Evolutionary conservation across 306 rosid species (phyloP).

Genomic region (Dicorynia guianensis): DNA sequence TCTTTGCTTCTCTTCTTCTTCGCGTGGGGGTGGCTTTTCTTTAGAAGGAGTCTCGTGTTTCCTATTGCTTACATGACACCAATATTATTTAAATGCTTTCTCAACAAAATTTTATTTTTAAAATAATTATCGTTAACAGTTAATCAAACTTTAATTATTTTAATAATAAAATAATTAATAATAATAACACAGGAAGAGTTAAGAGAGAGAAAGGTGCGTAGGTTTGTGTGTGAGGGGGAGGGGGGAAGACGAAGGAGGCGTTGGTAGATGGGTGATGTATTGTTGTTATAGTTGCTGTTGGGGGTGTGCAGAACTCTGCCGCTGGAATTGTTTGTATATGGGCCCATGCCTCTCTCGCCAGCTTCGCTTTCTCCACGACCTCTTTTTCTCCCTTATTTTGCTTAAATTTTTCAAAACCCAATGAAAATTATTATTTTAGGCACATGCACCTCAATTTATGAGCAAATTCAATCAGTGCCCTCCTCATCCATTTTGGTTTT

Average conservation of each 20-base stretch:
- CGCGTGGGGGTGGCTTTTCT: constrained; percentile 71
- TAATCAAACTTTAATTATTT: background rate
- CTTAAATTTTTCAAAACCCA: background rate
- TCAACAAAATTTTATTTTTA: background rate
- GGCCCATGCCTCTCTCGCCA: constrained; percentile 63
- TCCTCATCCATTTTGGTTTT: constrained; percentile 12
- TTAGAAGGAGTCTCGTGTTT: constrained; percentile 50
- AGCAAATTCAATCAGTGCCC: background rate
- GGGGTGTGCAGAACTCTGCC: constrained; percentile 61
- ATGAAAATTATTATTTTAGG: background rate
- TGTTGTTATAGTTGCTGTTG: constrained; percentile 43
- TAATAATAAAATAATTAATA: background rate
- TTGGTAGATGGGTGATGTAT: constrained; percentile 44
- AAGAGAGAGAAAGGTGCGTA: constrained; percentile 7
- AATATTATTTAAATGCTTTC: background rate
- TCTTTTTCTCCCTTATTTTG: background rate
- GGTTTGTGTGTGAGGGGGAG: background rate
- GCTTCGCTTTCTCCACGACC: constrained; percentile 43
- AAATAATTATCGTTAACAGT: constrained; percentile 19
- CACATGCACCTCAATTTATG: background rate
- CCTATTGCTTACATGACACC: constrained; percentile 28
- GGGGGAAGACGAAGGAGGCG: constrained; percentile 38
- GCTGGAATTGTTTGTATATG: constrained; percentile 57
- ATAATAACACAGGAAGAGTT: background rate
- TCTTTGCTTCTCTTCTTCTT: constrained; percentile 46